These are phyloP conservation scores for Citrullus colocynthis DNA, from an alignment of 306 rosid genomes.

Conservation along the genomic window DNA sequence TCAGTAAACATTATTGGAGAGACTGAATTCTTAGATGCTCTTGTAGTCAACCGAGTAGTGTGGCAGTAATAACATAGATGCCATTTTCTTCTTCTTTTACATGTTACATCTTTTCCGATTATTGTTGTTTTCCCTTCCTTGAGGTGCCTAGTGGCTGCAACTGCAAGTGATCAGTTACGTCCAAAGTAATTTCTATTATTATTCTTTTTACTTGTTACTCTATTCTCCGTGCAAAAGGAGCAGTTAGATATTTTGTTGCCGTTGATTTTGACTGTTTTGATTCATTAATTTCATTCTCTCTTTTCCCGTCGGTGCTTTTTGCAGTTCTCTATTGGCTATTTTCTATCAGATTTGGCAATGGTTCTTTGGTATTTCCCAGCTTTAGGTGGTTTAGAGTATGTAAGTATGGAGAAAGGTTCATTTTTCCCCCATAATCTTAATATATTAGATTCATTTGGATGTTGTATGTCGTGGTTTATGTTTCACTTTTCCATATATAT, in stretches of 20 bases:
- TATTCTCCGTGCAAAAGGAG: neutral
- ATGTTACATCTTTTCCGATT: neutral
- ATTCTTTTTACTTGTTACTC: neutral
- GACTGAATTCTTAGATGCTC: neutral
- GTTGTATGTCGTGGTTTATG: neutral
- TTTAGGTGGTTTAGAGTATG: conserved; percentile 84
- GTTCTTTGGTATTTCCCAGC: conserved; percentile 73
- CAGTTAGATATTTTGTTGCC: conserved; percentile 4
- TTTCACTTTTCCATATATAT: neutral
- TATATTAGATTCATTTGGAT: neutral
- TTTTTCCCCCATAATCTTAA: neutral
- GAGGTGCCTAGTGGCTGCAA: neutral
- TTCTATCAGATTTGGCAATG: conserved; percentile 74
- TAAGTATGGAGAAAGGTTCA: conserved; percentile 34
- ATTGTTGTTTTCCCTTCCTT: neutral
- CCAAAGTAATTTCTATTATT: neutral
- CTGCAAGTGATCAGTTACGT: neutral
- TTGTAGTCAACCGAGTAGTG: neutral
- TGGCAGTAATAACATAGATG: neutral
- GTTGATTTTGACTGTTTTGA: neutral
- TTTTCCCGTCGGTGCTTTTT: conserved; percentile 5
- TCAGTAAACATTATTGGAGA: neutral
- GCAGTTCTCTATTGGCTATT: conserved; percentile 84
- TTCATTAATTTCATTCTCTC: neutral
- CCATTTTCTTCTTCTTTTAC: neutral